Evolutionary conservation across 208 protist genomes (phyloP), one percentile per base, ranked within the genome.

Genomic region (Acanthamoeba lenticulata): DNA sequence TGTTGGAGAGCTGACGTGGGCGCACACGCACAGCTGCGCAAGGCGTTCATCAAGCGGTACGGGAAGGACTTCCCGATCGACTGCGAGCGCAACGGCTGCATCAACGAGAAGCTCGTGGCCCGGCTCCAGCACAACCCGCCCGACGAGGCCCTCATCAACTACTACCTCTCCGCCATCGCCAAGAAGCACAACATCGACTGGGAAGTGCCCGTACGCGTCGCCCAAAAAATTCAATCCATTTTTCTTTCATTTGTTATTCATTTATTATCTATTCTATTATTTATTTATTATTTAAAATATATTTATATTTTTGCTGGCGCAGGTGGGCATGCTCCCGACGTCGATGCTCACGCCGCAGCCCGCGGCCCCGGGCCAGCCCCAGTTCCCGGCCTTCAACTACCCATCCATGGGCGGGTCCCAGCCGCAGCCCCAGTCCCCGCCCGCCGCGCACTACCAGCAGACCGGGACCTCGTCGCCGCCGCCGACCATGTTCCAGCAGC

Each of bases 171-270:
- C 4, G 85, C 85, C 49, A 91, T 91, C 52, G 85, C 85, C 57
- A 91, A 91, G 85, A 91, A 91, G 85, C 85, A 91, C 85, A 91
- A 91, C 57, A 72, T 91, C 21, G 57, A 91, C 52, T 91, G 85
- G 85, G 85, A 91, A 47, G 55, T 91, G n/a, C 85, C 85, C 5
- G 85, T 91, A 67, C 57, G 85, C 69, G 4, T 34, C 34, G 1
- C 27, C 72, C 40, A 2, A 2, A 11, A 15, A n/a, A n/a, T n/a
- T n/a, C n/a, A n/a, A n/a, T n/a, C n/a, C n/a, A n/a, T n/a, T n/a
- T n/a, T n/a, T n/a, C n/a, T 21, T 65, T 27, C 13, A 29, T 65
- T 27, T 69, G n/a, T 29, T 36, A 15, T 69, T 69, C 11, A 15
- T 5, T 38, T 2, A 29, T 57, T 19, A 9, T 21, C n/a, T 27